These are phyloP conservation scores for Rhododendron simsii DNA, from an alignment of 148 eudicot genomes.

Conservation along the genomic window DNA sequence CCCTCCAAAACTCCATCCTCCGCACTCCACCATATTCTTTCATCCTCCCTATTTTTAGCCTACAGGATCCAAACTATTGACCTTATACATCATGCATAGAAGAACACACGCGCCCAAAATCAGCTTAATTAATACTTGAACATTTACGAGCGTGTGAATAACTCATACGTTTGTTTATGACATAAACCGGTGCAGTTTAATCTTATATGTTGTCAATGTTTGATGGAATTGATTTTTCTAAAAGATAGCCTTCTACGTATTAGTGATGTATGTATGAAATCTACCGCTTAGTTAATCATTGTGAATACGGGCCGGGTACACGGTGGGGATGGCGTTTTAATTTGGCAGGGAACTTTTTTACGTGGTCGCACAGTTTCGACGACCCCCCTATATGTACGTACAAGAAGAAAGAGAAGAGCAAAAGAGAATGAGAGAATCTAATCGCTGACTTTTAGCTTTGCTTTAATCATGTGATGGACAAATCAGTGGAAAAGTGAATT, in stretches of 20 bases:
- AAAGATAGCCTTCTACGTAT: neutral
- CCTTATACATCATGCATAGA: too few relatives aligned
- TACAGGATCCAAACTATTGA: too few relatives aligned
- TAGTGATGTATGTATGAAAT: neutral
- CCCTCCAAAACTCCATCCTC: too few relatives aligned
- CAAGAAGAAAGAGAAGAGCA: neutral
- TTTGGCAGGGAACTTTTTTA: neutral
- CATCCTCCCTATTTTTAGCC: too few relatives aligned
- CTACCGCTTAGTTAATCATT: neutral
- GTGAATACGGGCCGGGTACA: neutral
- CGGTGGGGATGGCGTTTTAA: neutral
- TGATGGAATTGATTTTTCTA: too few relatives aligned
- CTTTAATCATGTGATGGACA: conserved; percentile 16
- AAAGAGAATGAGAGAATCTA: conserved; percentile 15
- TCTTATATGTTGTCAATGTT: neutral
- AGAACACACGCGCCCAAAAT: too few relatives aligned
- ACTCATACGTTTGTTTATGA: neutral
- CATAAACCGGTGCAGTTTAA: neutral
- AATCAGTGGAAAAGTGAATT: conserved; percentile 15
- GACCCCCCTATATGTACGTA: neutral
- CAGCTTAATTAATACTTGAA: too few relatives aligned
- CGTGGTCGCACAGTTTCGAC: neutral
- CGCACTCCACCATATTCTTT: too few relatives aligned
- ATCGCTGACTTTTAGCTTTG: conserved; percentile 21
- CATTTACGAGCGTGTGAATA: too few relatives aligned